A percentile compares a stretch with the other conserved stretches of the same genome.
These are phyloP conservation scores for Saccharomyces hybrid DNA, from an alignment of 1,139 yeast genomes.

Conservation along the genomic window DNA sequence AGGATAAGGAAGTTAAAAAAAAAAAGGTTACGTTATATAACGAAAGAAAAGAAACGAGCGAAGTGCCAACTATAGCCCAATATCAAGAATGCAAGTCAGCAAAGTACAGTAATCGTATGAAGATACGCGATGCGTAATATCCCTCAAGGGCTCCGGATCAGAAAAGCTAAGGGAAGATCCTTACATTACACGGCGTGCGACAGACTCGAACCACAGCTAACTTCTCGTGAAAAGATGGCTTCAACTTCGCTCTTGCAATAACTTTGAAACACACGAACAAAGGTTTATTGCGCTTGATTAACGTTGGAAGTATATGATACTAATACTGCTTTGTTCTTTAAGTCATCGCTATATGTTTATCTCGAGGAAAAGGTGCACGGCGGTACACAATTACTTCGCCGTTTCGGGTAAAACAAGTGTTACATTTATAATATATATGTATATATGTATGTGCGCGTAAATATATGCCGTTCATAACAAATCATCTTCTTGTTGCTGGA, in stretches of 20 bases:
- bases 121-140: background rate
- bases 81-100: background rate
- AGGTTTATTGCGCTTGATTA: background rate
- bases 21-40: background rate
- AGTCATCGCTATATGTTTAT: background rate
- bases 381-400: background rate
- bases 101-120: background rate
- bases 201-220: background rate
- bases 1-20: background rate
- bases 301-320: background rate
- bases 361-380: background rate
- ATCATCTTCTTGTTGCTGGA: constrained; percentile 68
- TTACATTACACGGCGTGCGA: background rate
- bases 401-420: background rate
- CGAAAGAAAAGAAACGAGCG: background rate
- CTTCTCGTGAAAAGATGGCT: background rate
- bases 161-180: constrained; percentile 1
- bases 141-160: constrained; percentile 1
- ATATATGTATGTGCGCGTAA: background rate
- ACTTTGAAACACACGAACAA: background rate
- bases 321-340: background rate
- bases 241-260: background rate
- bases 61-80: background rate
- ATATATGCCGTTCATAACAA: constrained; percentile 13
- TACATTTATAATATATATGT: background rate